A percentile compares a stretch with the other conserved stretches of the same genome.
phyloP scores from a whole-genome alignment of 2,329 filamentous ascomycete species.

The Venturia asperata region DNA sequence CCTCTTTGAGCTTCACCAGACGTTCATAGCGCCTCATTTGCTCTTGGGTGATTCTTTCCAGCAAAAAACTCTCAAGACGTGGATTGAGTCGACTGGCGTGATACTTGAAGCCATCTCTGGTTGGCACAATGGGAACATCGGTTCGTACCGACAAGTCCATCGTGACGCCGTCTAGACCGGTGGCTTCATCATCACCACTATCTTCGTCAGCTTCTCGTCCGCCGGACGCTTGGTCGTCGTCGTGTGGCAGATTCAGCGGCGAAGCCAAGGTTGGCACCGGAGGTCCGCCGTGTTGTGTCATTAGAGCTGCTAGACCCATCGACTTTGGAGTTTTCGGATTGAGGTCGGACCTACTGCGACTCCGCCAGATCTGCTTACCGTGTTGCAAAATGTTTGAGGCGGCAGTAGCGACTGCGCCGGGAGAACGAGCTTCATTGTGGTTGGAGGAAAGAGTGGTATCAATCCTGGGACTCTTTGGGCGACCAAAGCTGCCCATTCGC shows the following conservation, averaged over 20 bases:
- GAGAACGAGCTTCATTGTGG: constrained; percentile 50
- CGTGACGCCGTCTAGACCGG: constrained; percentile 50
- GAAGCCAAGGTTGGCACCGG: constrained; percentile 50
- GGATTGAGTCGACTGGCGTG: constrained; percentile 71
- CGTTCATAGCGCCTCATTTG: constrained; percentile 73
- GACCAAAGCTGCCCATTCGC: constrained; percentile 36
- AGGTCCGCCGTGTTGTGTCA: constrained; percentile 51
- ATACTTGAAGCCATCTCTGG: constrained; percentile 65
- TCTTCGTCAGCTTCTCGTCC: constrained; percentile 35
- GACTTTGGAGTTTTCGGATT: constrained; percentile 31
- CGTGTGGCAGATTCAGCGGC: constrained; percentile 25
- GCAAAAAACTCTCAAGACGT: constrained; percentile 57
- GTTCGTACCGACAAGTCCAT: constrained; percentile 56
- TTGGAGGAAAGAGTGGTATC: constrained; percentile 34
- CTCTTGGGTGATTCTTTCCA: constrained; percentile 76
- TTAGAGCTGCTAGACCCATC: constrained; percentile 44
- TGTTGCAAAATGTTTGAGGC: constrained; percentile 32
- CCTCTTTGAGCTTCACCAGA: constrained; percentile 61
- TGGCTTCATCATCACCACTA: constrained; percentile 30
- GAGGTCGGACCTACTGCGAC: constrained; percentile 53
- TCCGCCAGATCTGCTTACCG: constrained; percentile 42
- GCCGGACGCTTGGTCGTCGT: not conserved
- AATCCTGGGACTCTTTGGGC: constrained; percentile 36
- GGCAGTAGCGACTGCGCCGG: constrained; percentile 36
- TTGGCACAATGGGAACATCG: constrained; percentile 60